Evolutionary conservation across 441 rosid genomes (phyloP).

Genomic region (Breynia disticha): DNA sequence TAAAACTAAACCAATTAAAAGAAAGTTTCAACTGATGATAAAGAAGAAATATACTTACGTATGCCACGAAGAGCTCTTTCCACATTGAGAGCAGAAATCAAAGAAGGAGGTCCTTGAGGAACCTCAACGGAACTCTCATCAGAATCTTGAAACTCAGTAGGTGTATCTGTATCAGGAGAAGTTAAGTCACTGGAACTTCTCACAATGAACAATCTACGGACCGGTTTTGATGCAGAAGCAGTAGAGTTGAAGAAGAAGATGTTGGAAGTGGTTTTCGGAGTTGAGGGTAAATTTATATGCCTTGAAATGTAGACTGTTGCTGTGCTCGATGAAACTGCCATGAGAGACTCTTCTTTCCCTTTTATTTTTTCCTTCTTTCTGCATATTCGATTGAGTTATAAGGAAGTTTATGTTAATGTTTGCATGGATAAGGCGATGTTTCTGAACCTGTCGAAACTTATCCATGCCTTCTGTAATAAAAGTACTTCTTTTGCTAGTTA

Average conservation of each 20-base stretch:
- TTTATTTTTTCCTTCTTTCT: too few species aligned
- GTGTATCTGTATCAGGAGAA: slow-evolving; percentile 4
- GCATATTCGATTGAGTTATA: too few species aligned
- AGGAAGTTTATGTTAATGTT: too few species aligned
- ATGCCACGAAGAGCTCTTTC: slow-evolving; percentile 83
- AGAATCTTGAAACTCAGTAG: slow-evolving; percentile 25
- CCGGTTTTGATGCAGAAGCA: neutral
- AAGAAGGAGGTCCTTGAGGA: slow-evolving; percentile 47
- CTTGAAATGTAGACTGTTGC: slow-evolving; percentile 19
- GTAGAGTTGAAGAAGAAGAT: slow-evolving; percentile 8
- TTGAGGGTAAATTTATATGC: neutral
- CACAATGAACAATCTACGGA: neutral
- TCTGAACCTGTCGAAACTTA: too few species aligned
- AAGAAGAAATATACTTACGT: slow-evolving; percentile 23
- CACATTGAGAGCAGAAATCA: slow-evolving; percentile 66
- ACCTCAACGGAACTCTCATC: slow-evolving; percentile 49
- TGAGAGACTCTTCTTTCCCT: neutral
- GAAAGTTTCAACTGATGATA: neutral
- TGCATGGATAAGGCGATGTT: too few species aligned
- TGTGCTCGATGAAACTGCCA: slow-evolving; percentile 34
- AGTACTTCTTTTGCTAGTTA: too few species aligned
- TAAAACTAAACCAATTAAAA: neutral
- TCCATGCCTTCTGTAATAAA: too few species aligned
- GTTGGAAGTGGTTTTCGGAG: slow-evolving; percentile 2
- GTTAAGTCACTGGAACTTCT: slow-evolving; percentile 20